phyloP scores from a whole-genome alignment of 352 stramenopile species.

The Plasmopara viticola region DNA sequence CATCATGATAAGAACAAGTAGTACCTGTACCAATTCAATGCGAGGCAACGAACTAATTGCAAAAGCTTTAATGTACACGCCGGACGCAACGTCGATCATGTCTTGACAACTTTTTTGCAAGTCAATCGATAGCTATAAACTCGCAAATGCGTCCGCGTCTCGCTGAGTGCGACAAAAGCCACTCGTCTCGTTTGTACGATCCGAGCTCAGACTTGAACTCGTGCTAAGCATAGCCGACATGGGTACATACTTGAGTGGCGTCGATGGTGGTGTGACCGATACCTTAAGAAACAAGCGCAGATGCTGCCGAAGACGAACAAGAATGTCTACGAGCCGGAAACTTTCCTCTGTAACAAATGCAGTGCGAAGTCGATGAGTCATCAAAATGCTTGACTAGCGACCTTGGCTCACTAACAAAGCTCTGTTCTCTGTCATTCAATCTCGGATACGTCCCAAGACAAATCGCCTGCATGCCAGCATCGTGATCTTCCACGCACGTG shows the following conservation, averaged over 20 bases:
- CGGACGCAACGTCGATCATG: constrained; percentile 20
- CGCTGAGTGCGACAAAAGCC: too few species aligned
- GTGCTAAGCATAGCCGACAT: constrained; percentile 43
- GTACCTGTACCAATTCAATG: constrained; percentile 43
- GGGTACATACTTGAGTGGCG: constrained; percentile 28
- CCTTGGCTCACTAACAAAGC: constrained; percentile 7
- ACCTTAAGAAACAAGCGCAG: constrained; percentile 26
- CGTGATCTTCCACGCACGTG: constrained; percentile 51
- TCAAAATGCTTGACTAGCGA: constrained; percentile 27
- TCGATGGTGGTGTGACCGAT: constrained; percentile 9
- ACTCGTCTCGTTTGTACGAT: constrained; percentile 10
- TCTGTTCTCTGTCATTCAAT: constrained; percentile 34
- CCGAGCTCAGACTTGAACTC: constrained; percentile 24
- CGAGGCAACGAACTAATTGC: constrained; percentile 26
- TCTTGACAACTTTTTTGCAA: constrained; percentile 29
- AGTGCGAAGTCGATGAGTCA: constrained; percentile 21
- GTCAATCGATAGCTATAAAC: constrained; percentile 13
- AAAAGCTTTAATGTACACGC: constrained; percentile 19
- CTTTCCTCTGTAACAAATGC: constrained; percentile 9
- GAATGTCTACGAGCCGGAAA: constrained; percentile 19
- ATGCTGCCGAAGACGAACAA: constrained; percentile 28
- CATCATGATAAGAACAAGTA: neutral
- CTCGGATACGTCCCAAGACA: constrained; percentile 51
- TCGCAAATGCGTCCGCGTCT: constrained; percentile 20
- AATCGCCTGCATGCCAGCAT: constrained; percentile 45